These are phyloP conservation scores for Beauveria sp. DNA, from an alignment of 2,329 filamentous ascomycete genomes.

Conservation along the genomic window DNA sequence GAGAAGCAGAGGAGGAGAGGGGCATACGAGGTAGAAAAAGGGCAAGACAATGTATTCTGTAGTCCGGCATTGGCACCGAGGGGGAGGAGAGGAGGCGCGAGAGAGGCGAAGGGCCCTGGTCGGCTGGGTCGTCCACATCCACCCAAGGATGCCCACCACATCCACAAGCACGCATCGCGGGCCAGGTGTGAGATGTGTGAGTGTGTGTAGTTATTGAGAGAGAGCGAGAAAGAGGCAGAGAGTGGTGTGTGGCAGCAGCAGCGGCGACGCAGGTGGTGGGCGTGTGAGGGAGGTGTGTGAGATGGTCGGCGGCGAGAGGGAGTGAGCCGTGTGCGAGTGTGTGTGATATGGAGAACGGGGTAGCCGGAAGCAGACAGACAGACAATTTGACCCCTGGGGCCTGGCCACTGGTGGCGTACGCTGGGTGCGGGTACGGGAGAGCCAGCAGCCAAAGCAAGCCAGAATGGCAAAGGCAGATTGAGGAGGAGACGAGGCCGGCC, in stretches of 20 bases:
- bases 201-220: neutral
- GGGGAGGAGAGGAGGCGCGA: slow-evolving; percentile 8
- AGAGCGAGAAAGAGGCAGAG: neutral
- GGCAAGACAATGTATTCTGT: slow-evolving; percentile 15
- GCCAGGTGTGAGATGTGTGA: slow-evolving; percentile 5
- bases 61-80: slow-evolving; percentile 13
- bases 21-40: slow-evolving; percentile 13
- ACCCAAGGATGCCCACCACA: slow-evolving; percentile 2
- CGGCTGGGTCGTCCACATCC: slow-evolving; percentile 10
- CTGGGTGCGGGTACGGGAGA: slow-evolving; percentile 2
- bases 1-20: slow-evolving; percentile 8
- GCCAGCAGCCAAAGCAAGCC: neutral
- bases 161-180: slow-evolving; percentile 9
- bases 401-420: neutral
- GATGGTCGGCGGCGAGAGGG: neutral
- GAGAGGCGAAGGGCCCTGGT: slow-evolving; percentile 11
- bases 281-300: neutral
- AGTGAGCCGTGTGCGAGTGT: neutral
- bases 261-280: neutral
- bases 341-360: slow-evolving; percentile 2
- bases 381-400: slow-evolving; percentile 7
- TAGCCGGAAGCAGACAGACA: slow-evolving; percentile 5
- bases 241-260: neutral
- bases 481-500: neutral
- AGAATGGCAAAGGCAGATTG: neutral